A percentile compares a stretch with the other conserved stretches of the same genome.
These are phyloP conservation scores for Xylariaceae sp. DNA, from an alignment of 2,329 filamentous ascomycete genomes.

Conservation along the genomic window DNA sequence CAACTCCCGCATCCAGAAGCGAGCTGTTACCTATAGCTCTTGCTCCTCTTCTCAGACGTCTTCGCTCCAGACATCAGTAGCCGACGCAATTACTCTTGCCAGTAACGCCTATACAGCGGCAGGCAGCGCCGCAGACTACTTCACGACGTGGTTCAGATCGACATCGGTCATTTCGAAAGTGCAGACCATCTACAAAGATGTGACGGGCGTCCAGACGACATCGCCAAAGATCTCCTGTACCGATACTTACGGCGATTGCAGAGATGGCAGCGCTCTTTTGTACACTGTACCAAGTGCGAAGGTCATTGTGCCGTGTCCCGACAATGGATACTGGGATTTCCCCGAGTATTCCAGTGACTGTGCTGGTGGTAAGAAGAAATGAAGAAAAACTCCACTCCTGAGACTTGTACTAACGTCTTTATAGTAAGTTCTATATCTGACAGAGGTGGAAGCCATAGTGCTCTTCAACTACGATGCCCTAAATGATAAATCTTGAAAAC, in stretches of 20 bases:
- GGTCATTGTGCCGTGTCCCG: slow-evolving; percentile 13
- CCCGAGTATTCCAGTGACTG: slow-evolving; percentile 14
- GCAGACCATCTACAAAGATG: slow-evolving; percentile 15
- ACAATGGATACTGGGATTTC: slow-evolving; percentile 17
- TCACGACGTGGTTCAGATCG: slow-evolving; percentile 20
- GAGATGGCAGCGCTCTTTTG: slow-evolving; percentile 13
- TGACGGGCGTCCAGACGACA: slow-evolving; percentile 16
- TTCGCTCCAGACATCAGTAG: slow-evolving; percentile 10
- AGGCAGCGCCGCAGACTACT: slow-evolving; percentile 9
- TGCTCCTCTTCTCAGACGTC: slow-evolving; percentile 17
- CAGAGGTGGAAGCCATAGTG: too few species aligned
- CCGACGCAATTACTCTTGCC: slow-evolving; percentile 17
- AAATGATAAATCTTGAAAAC: too few species aligned
- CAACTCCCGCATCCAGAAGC: slow-evolving; percentile 21
- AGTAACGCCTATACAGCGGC: slow-evolving; percentile 12
- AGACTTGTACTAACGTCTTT: too few species aligned
- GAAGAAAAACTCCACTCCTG: too few species aligned
- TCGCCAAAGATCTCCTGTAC: slow-evolving; percentile 20
- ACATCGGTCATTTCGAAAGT: slow-evolving; percentile 13
- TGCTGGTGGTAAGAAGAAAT: too few species aligned
- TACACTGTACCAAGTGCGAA: slow-evolving; percentile 19
- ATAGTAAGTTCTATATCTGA: too few species aligned
- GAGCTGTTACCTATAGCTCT: slow-evolving; percentile 14
- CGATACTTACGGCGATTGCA: slow-evolving; percentile 14
- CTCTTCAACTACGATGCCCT: too few species aligned